Conservation (phyloP, 1,284 basidiomycete species). For the Trametes polyzona region DNA sequence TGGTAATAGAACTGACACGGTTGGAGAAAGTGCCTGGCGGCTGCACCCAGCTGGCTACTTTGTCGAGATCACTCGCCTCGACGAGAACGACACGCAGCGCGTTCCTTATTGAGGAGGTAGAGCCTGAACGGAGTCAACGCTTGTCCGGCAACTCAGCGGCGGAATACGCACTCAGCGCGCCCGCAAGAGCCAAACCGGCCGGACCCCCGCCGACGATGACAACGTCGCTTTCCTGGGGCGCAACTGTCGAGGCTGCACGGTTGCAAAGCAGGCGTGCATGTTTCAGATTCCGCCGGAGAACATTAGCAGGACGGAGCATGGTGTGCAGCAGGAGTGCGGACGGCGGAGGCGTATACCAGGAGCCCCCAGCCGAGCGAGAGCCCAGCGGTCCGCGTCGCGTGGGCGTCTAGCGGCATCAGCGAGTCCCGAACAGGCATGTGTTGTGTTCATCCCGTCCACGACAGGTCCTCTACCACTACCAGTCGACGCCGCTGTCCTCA, state of each 20-base stretch:
- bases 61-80: conserved; percentile 79
- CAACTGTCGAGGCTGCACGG: neutral
- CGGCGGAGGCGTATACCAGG: too few species aligned
- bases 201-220: conserved; percentile 96
- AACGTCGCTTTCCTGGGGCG: conserved; percentile 64
- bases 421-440: conserved; percentile 2
- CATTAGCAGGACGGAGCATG: conserved; percentile 1
- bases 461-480: neutral
- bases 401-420: neutral
- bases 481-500: too few species aligned
- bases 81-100: conserved; percentile 71
- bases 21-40: conserved; percentile 75
- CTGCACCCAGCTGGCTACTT: conserved; percentile 70
- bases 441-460: neutral
- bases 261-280: neutral
- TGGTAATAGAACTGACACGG: conserved; percentile 88
- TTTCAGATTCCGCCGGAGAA: neutral
- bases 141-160: conserved; percentile 4
- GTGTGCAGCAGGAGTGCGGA: too few species aligned
- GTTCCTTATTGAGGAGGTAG: conserved; percentile 50
- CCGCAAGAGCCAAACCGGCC: conserved; percentile 88
- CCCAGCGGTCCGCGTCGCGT: neutral
- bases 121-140: conserved; percentile 45
- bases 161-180: conserved; percentile 71
- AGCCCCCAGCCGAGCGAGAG: too few species aligned